These are phyloP conservation scores for Coemansia sp. DNA, from an alignment of 192 early-diverging fungal species.

Conservation along the genomic window DNA sequence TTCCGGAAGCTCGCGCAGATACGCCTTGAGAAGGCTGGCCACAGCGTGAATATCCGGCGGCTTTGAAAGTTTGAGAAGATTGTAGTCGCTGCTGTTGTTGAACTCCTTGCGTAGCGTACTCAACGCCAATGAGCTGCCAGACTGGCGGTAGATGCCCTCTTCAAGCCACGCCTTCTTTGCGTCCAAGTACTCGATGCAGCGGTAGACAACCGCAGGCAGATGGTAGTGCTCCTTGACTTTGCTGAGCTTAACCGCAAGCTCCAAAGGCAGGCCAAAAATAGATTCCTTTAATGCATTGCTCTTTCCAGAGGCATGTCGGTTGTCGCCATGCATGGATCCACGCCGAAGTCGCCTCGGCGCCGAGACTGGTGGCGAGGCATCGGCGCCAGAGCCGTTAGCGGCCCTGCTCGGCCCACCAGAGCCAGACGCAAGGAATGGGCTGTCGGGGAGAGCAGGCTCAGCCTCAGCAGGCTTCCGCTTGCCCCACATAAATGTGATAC, in stretches of 20 bases:
- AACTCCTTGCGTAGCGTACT: slow-evolving; percentile 78
- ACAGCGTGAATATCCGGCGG: slow-evolving; percentile 93
- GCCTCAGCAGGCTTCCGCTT: slow-evolving; percentile 41
- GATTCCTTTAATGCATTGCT: slow-evolving; percentile 25
- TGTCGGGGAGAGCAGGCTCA: slow-evolving; percentile 33
- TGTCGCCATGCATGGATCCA: slow-evolving; percentile 39
- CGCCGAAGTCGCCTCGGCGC: slow-evolving; percentile 47
- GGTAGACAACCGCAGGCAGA: slow-evolving; percentile 87
- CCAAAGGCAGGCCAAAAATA: slow-evolving; percentile 87
- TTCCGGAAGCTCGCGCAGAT: slow-evolving; percentile 82
- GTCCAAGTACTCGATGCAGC: slow-evolving; percentile 96
- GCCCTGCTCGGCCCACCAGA: neutral
- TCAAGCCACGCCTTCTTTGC: slow-evolving; percentile 83
- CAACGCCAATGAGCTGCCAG: slow-evolving; percentile 74
- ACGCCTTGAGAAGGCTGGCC: slow-evolving; percentile 89
- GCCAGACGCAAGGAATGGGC: slow-evolving; percentile 11
- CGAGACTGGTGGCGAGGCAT: slow-evolving; percentile 21
- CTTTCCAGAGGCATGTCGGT: slow-evolving; percentile 13
- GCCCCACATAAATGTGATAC: slow-evolving; percentile 59
- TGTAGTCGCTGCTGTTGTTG: slow-evolving; percentile 60
- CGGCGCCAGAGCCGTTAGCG: slow-evolving; percentile 12
- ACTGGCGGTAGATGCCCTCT: slow-evolving; percentile 94
- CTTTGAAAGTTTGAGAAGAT: slow-evolving; percentile 51
- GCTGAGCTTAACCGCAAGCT: slow-evolving; percentile 72
- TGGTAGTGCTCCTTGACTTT: slow-evolving; percentile 73